Percentiles rank a stretch among this genome's conserved stretches.
These are phyloP conservation scores for Penicillium canariense DNA, from an alignment of 495 filamentous ascomycete species.

Conservation along the genomic window DNA sequence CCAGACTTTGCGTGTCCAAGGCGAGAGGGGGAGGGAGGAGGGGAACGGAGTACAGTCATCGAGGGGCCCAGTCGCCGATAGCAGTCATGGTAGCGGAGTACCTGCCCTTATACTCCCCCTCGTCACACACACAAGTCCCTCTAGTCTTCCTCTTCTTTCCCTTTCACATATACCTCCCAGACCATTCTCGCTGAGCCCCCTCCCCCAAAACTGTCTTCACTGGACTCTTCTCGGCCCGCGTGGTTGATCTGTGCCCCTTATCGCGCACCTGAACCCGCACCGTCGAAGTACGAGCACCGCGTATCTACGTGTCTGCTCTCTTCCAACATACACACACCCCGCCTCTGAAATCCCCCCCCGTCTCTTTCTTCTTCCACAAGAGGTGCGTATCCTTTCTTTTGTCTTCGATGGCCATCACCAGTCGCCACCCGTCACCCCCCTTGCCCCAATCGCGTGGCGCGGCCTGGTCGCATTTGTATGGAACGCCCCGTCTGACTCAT, in stretches of 20 bases:
- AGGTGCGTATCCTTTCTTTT: slow-evolving; percentile 22
- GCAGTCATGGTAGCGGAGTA: neutral
- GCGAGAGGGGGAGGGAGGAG: too few relatives aligned
- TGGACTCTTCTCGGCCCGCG: neutral
- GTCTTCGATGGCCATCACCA: neutral
- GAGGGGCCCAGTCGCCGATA: neutral
- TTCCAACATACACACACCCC: slow-evolving; percentile 2
- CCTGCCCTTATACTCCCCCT: slow-evolving; percentile 4
- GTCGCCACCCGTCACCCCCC: slow-evolving; percentile 19
- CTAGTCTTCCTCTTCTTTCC: neutral
- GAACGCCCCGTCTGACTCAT: slow-evolving; percentile 32
- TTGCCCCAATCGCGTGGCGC: slow-evolving; percentile 17
- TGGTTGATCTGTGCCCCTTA: slow-evolving; percentile 21
- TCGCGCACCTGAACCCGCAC: slow-evolving; percentile 20
- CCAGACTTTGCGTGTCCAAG: slow-evolving; percentile 21
- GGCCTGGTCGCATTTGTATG: slow-evolving; percentile 20
- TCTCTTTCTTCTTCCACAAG: slow-evolving; percentile 20
- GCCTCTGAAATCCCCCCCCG: neutral
- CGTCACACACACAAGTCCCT: slow-evolving; percentile 7
- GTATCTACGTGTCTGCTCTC: neutral
- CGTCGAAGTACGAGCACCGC: slow-evolving; percentile 7
- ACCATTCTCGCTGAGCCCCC: neutral
- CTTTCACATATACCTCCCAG: neutral
- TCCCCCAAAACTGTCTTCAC: neutral
- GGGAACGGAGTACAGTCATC: slow-evolving; percentile 5